These are phyloP conservation scores for Hypsizygus marmoreus DNA, from an alignment of 768 basidiomycete genomes.

Conservation along the genomic window DNA sequence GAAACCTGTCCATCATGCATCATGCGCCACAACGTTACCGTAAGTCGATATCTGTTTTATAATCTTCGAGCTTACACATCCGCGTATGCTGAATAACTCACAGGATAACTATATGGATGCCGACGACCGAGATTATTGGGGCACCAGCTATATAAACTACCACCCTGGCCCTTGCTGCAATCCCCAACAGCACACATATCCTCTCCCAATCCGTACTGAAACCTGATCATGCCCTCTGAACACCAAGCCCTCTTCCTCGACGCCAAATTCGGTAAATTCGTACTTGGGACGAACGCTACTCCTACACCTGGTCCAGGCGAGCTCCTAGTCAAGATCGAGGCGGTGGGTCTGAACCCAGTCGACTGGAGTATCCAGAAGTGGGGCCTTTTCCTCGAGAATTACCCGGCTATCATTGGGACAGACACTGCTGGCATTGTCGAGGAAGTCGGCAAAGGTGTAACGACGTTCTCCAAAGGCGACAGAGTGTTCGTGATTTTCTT, in stretches of 20 bases:
- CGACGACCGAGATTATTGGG: too few species aligned
- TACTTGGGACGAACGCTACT: slow-evolving; percentile 16
- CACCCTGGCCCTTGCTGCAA: too few species aligned
- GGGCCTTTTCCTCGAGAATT: slow-evolving; percentile 33
- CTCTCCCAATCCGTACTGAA: too few species aligned
- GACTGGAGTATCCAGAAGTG: slow-evolving; percentile 37
- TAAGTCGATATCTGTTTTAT: too few species aligned
- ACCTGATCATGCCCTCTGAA: slow-evolving; percentile 6
- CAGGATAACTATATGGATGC: too few species aligned
- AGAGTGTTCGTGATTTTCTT: slow-evolving; percentile 25
- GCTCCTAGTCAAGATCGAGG: slow-evolving; percentile 42
- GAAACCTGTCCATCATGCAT: too few species aligned
- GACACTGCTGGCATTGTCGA: slow-evolving; percentile 43
- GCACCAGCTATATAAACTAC: too few species aligned
- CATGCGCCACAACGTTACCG: too few species aligned
- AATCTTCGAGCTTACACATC: too few species aligned
- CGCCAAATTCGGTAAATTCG: slow-evolving; percentile 19
- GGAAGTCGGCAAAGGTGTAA: slow-evolving; percentile 38
- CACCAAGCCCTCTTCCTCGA: slow-evolving; percentile 31
- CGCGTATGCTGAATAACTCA: too few species aligned
- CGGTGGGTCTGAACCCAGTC: slow-evolving; percentile 48
- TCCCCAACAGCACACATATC: too few species aligned
- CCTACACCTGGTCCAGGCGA: slow-evolving; percentile 38
- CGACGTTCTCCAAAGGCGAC: slow-evolving; percentile 33
- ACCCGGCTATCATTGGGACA: slow-evolving; percentile 36